Evolutionary conservation across 1,284 basidiomycete genomes (phyloP), one percentile per base, ranked within the genome.

Genomic region (Stygiomarasmius scandens): DNA sequence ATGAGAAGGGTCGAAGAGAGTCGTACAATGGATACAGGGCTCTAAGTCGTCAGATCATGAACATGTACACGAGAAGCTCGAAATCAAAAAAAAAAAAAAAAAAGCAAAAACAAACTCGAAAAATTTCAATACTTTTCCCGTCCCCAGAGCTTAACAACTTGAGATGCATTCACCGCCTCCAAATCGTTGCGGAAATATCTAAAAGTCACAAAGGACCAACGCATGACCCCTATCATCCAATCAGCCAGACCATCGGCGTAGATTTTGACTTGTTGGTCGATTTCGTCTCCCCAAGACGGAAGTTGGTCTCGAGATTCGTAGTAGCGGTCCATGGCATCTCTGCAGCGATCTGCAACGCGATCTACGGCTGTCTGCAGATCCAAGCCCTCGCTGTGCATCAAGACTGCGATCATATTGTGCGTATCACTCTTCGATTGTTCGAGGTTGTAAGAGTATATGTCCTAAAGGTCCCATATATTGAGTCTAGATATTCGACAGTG

Each of bases 401-500:
- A 60, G 34, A 81, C 72, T 9, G 72, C 59, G 47, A 81, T 70
- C 69, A 81, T 75, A 57, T 81, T 81, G 59, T 80, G 76, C 0
- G 67, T 72, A 43, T 79, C 71, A 0, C 72, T 68, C 32, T 71
- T 71, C 5, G 74, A 72, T 61, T 78, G 78, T 59, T 81, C 80
- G 24, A 71, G 69, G 53, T 78, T 74, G 64, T 73, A 81, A 4
- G 79, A 81, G 55, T 74, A 76, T 4, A 80, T 68, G 58, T 81
- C 78, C 78, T 79, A 41, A 41, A 24, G 16, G 36, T n/a, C n/a
- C n/a, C n/a, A n/a, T n/a, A n/a, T n/a, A n/a, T n/a, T n/a, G n/a
- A 34, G 24, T 20, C n/a, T 12, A 43, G 10, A 14, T 24, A 52
- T 19, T 4, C 24, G 20, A 12, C 6, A 11, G n/a, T 36, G 12